Conservation (phyloP, 2,329 filamentous ascomycete species). For the Xenosphaeropsis pyriputrescens region DNA sequence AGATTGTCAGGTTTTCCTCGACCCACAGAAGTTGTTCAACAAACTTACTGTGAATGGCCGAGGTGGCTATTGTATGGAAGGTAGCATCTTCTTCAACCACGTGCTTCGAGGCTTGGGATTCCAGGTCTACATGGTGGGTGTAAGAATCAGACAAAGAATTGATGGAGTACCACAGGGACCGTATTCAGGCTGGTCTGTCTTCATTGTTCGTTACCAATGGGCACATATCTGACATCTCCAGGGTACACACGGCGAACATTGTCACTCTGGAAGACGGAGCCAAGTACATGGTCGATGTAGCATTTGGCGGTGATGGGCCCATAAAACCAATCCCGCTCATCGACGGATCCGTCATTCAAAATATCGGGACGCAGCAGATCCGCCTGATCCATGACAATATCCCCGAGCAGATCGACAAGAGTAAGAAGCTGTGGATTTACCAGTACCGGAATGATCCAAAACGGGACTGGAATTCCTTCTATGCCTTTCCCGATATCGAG, state of each 20-base stretch:
- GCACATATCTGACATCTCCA: constrained; percentile 6
- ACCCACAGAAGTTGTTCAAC: constrained; percentile 29
- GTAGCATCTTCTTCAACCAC: constrained; percentile 36
- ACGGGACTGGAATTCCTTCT: constrained; percentile 41
- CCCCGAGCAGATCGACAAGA: constrained; percentile 25
- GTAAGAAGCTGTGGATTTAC: constrained; percentile 44
- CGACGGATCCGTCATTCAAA: constrained; percentile 15
- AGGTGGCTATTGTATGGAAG: constrained; percentile 49
- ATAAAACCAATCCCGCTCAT: constrained; percentile 41
- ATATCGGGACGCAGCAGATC: constrained; percentile 38
- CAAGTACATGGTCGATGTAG: constrained; percentile 33
- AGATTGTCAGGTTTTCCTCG: constrained; percentile 23
- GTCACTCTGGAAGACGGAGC: constrained; percentile 31
- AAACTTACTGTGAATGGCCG: constrained; percentile 31
- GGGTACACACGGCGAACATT: constrained; percentile 46
- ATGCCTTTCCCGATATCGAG: constrained; percentile 52
- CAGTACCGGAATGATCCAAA: constrained; percentile 35
- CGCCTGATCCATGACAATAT: constrained; percentile 35
- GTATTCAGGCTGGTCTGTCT: constrained; percentile 13
- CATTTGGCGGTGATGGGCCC: constrained; percentile 48
- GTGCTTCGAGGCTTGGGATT: constrained; percentile 36
- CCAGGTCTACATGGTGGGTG: constrained; percentile 39
- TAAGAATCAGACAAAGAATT: constrained; percentile 21
- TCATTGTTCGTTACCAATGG: no score
- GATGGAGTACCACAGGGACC: constrained; percentile 9